Evolutionary conservation across 2,329 filamentous ascomycete species (phyloP), one percentile per base, ranked within the genome.

Genomic region (Ceratocystis smalleyi): DNA sequence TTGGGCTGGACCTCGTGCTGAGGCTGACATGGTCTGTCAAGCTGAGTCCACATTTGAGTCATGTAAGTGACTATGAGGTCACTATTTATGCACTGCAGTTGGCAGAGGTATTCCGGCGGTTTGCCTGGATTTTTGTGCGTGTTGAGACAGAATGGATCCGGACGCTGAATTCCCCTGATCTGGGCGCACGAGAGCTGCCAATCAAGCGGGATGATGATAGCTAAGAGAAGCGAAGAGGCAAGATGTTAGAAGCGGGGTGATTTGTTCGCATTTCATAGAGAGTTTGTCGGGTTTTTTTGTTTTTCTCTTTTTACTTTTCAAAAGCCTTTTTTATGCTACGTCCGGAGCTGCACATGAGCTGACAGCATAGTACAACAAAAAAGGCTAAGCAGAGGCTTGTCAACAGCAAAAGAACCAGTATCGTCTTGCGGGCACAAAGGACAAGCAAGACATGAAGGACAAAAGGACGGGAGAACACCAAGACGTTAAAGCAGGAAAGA

Each of bases 91-190:
- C 92, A 30, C 83, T 97, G 70, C 87, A 96, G 77, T 80, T 89
- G 55, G 77, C 96, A 10, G 94, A 99, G 76, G 88, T 97, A 19
- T 79, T 89, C 57, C 82, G 94, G 59, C 81, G 94, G 65, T 97
- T 92, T 91, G 81, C 97, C 67, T 99, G 94, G 94, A 90, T 96
- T 65, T 97, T 96, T 75, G 89, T 97, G 75, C 83, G 94, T 8
- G 86, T 95, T 49, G 94, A 99, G 78, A 91, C 90, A 24, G 94
- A 99, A 77, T 96, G 88, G 88, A 82, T 89, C 74, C 78, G 84
- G 75, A 80, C 62, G 73, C 68, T 84, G 73, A 72, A 79, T 71
- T 70, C 81, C 72, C 86, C 89, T 69, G 88, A 91, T 71, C 84
- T 95, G 63, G 75, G 92, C 61, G 78, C 95, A 43, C 86, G 85